phyloP scores from a whole-genome alignment of 768 basidiomycete genomes.

The Termitomyces sp. region DNA sequence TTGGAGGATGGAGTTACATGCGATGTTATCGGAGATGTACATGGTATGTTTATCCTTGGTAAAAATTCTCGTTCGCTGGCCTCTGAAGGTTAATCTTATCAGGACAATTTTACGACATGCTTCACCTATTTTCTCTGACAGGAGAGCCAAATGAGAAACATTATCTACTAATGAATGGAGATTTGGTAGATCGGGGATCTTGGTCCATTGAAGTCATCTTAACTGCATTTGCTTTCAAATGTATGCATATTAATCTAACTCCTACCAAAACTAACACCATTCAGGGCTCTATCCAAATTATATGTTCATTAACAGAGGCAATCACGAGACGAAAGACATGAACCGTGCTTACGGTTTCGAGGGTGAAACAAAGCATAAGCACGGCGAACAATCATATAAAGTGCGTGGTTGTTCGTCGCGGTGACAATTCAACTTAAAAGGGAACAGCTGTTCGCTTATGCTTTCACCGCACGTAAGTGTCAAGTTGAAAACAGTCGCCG shows the following conservation, averaged over 20 bases:
- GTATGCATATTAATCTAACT: conserved; percentile 34
- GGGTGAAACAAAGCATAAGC: conserved; percentile 95
- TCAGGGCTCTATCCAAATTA: conserved; percentile 86
- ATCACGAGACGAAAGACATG: conserved; percentile 98
- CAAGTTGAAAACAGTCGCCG: background rate
- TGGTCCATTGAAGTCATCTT: conserved; percentile 94
- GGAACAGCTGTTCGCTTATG: conserved; percentile 81
- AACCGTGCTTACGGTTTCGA: conserved; percentile 93
- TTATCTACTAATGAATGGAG: conserved; percentile 87
- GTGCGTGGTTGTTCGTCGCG: conserved; percentile 29
- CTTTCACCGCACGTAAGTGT: conserved; percentile 81
- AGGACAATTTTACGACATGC: conserved; percentile 95
- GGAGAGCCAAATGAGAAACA: conserved; percentile 85
- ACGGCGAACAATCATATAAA: conserved; percentile 94
- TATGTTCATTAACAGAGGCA: conserved; percentile 94
- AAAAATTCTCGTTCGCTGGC: background rate
- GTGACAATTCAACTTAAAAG: conserved; percentile 5
- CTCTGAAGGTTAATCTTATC: background rate
- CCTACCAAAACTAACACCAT: background rate
- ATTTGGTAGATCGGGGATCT: conserved; percentile 96
- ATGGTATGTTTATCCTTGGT: conserved; percentile 50
- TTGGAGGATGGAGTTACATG: conserved; percentile 76
- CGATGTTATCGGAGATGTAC: conserved; percentile 96
- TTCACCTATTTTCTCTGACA: conserved; percentile 84
- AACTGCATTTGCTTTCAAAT: conserved; percentile 94